These are phyloP conservation scores for Sorghum bicolor DNA, from an alignment of 176 grass and related monocot species.

Conservation along the genomic window DNA sequence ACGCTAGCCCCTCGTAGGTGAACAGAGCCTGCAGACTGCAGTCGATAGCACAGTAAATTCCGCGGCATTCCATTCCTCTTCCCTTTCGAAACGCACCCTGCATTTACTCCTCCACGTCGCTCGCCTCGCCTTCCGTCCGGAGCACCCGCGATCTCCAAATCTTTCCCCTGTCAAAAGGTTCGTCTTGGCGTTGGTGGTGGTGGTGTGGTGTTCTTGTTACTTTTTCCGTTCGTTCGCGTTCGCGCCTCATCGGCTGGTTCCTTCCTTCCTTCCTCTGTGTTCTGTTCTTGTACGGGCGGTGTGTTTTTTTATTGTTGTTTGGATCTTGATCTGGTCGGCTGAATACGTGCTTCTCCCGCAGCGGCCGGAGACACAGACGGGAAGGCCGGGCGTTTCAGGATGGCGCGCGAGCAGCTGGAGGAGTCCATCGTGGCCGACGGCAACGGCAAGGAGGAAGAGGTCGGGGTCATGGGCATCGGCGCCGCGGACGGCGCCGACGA, in stretches of 20 bases:
- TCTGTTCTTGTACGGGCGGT: constrained; percentile 12
- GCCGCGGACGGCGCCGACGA: constrained; percentile 41
- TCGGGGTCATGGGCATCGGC: constrained; percentile 54
- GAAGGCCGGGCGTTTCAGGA: constrained; percentile 11
- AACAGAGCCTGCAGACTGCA: constrained; percentile 7
- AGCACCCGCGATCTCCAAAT: constrained; percentile 33
- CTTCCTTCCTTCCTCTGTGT: constrained; percentile 2
- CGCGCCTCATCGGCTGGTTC: neutral
- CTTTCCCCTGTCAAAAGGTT: constrained; percentile 15
- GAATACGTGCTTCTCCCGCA: neutral
- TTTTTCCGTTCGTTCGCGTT: neutral
- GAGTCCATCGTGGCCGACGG: constrained; percentile 72
- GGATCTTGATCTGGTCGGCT: constrained; percentile 52
- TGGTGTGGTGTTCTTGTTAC: neutral
- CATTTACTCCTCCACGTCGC: constrained; percentile 46
- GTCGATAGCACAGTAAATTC: constrained; percentile 49
- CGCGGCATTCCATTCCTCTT: constrained; percentile 19
- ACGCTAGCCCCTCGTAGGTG: neutral
- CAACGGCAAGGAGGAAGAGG: constrained; percentile 62
- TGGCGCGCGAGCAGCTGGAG: constrained; percentile 67
- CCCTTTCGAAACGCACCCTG: constrained; percentile 13
- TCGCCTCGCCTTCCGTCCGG: neutral
- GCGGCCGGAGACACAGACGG: constrained; percentile 23
- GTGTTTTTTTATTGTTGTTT: neutral
- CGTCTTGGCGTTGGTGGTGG: neutral